A percentile compares a stretch with the other conserved stretches of the same genome.
Conservation (phyloP, 164 flowering plant genomes). For the Magnolia changhungtana region DNA sequence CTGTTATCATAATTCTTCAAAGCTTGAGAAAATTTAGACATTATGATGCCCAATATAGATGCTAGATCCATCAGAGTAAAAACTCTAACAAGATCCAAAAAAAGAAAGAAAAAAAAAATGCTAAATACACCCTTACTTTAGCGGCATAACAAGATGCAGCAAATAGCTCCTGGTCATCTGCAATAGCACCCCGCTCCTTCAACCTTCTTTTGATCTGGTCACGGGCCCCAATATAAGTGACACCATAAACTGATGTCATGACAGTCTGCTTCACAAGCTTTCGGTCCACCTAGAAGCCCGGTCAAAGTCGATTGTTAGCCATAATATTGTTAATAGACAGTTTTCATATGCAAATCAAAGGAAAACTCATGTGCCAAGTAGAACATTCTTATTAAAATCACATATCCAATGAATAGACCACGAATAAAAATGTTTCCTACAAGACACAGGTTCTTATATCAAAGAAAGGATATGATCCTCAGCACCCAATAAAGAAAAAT, state of each 20-base stretch:
- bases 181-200: conserved; percentile 63
- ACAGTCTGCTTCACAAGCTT: conserved; percentile 98
- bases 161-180: conserved; percentile 58
- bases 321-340: not conserved
- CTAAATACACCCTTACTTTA: conserved; percentile 47
- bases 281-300: conserved; percentile 59
- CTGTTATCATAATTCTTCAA: not conserved
- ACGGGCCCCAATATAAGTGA: conserved; percentile 97
- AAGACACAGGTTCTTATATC: not conserved
- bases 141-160: conserved; percentile 89
- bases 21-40: not conserved
- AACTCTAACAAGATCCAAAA: not conserved
- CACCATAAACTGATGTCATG: conserved; percentile 99
- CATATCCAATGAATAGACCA: not conserved
- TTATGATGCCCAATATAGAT: not conserved
- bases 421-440: not conserved
- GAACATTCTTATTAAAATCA: not conserved
- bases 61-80: not conserved
- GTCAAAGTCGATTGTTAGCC: conserved; percentile 7
- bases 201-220: conserved; percentile 88
- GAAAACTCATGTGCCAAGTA: not conserved
- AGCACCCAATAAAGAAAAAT: not conserved
- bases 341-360: no score
- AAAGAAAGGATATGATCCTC: not conserved
- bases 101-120: not conserved